Evolutionary conservation across 2,329 filamentous ascomycete genomes (phyloP).

Genomic region (Huntiella savannae): DNA sequence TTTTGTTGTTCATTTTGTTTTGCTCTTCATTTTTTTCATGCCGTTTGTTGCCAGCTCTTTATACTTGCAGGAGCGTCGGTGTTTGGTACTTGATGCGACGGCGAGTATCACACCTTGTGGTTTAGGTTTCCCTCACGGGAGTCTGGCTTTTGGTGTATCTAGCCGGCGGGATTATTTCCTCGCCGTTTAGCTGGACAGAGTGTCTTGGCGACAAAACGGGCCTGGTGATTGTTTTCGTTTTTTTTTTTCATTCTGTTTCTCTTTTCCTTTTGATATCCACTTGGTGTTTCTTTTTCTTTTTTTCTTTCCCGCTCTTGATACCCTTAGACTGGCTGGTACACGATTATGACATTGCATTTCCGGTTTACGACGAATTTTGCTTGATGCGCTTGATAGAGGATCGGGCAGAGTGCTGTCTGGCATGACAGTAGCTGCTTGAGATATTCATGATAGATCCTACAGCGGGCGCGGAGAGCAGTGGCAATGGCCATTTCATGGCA

Average conservation of each 20-base stretch:
- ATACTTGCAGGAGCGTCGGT: background rate
- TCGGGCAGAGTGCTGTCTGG: conserved; percentile 3
- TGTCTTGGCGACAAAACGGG: too few relatives aligned
- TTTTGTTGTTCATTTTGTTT: conserved; percentile 12
- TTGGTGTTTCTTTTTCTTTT: conserved; percentile 10
- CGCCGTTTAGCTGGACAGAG: background rate
- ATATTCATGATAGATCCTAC: conserved; percentile 11
- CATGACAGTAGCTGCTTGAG: conserved; percentile 3
- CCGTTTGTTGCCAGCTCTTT: background rate
- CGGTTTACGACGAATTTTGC: conserved; percentile 12
- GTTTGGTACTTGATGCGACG: too few relatives aligned
- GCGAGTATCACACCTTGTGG: too few relatives aligned
- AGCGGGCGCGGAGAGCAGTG: conserved; percentile 12
- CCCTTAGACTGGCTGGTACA: conserved; percentile 16
- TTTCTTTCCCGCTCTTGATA: conserved; percentile 14
- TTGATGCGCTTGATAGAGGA: conserved; percentile 12
- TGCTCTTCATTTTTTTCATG: background rate
- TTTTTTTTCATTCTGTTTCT: conserved; percentile 8
- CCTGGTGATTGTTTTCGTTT: background rate
- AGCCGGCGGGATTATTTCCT: background rate
- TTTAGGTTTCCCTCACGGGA: too few relatives aligned
- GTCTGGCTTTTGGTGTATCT: background rate
- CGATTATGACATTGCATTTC: conserved; percentile 12
- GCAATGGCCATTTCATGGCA: conserved; percentile 2
- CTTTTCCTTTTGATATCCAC: conserved; percentile 15